A percentile compares a stretch with the other conserved stretches of the same genome.
These are phyloP conservation scores for Rhizopus delemar DNA, from an alignment of 371 early-diverging fungal species.

Conservation along the genomic window DNA sequence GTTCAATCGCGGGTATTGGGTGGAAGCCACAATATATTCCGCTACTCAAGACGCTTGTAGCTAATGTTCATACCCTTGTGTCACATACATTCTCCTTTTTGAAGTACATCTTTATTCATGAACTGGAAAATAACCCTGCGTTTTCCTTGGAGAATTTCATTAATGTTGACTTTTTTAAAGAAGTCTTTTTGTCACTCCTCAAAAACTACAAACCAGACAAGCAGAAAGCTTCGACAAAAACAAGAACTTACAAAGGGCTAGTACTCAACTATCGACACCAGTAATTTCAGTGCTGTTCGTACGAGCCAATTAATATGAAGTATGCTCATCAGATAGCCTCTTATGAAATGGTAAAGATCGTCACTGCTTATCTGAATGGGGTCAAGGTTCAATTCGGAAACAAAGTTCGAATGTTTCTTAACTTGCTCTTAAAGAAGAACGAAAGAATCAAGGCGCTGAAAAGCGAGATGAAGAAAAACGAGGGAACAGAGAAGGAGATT, in stretches of 20 bases:
- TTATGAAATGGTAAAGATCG: too few species aligned
- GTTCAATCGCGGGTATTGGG: background rate
- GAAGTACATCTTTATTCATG: constrained; percentile 6
- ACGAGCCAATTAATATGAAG: constrained; percentile 4
- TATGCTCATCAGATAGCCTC: constrained; percentile 6
- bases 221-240: background rate
- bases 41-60: constrained; percentile 1
- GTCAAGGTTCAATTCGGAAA: too few species aligned
- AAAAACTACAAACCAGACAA: constrained; percentile 1
- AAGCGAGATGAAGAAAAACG: too few species aligned
- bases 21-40: constrained; percentile 1
- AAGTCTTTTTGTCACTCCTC: constrained; percentile 5
- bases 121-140: background rate
- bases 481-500: too few species aligned
- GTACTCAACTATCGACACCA: background rate
- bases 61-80: background rate
- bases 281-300: background rate
- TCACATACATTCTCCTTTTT: background rate
- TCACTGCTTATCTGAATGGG: too few species aligned
- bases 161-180: background rate
- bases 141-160: background rate
- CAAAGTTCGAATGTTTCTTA: too few species aligned
- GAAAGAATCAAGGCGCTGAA: too few species aligned
- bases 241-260: background rate
- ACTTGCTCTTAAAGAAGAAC: too few species aligned